These are phyloP conservation scores for Globisporangium mamillatum DNA, from an alignment of 352 stramenopile genomes.

Conservation along the genomic window DNA sequence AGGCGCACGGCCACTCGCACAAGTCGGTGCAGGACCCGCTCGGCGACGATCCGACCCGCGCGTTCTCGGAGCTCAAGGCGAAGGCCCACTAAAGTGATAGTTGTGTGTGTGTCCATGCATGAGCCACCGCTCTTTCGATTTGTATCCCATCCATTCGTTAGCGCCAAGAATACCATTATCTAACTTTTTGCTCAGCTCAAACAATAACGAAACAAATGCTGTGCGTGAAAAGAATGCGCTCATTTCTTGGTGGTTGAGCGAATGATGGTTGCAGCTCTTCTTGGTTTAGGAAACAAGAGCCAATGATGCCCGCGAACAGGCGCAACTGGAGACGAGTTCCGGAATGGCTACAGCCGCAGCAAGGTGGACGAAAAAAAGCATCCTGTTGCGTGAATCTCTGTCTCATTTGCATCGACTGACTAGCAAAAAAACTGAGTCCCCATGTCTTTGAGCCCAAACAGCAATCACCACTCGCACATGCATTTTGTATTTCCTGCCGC, in stretches of 20 bases:
- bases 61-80: slow-evolving; percentile 64
- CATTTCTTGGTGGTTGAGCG: too few relatives aligned
- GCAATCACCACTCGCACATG: not conserved
- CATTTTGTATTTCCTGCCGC: not conserved
- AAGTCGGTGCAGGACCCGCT: slow-evolving; percentile 49
- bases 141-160: not conserved
- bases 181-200: not conserved
- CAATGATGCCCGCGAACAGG: not conserved
- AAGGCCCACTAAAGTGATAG: slow-evolving; percentile 9
- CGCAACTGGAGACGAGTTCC: not conserved
- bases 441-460: not conserved
- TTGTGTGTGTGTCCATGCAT: not conserved
- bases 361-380: not conserved
- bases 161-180: not conserved
- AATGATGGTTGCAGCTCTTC: too few relatives aligned
- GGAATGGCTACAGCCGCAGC: not conserved
- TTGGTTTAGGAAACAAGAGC: too few relatives aligned
- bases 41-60: slow-evolving; percentile 46
- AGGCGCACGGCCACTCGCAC: slow-evolving; percentile 24
- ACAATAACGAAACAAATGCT: not conserved
- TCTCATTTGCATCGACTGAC: not conserved
- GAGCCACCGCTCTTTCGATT: slow-evolving; percentile 30
- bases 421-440: not conserved
- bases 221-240: not conserved
- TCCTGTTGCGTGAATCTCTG: slow-evolving; percentile 2